Conservation (phyloP, 495 filamentous ascomycete genomes). For the Parachaetomium inaequale region DNA sequence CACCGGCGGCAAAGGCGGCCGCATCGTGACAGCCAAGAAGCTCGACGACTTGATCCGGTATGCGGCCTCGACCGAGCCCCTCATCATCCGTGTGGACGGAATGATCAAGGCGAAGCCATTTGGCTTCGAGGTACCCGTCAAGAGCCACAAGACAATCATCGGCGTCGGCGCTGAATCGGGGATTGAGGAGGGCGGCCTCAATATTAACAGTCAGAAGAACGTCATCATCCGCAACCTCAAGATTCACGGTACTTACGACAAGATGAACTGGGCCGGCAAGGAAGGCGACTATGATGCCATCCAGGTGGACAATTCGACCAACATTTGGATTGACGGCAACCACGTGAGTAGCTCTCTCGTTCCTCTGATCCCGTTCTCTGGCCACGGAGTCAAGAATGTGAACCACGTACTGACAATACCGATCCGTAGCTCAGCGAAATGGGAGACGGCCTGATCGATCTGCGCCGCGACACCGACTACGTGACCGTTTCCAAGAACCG, state of each 20-base stretch:
- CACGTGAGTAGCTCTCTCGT: neutral
- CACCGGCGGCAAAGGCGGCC: neutral
- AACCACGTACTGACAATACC: neutral
- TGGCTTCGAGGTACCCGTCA: neutral
- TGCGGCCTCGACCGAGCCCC: neutral
- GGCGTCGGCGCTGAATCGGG: neutral
- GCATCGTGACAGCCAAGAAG: neutral
- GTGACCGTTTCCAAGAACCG: neutral
- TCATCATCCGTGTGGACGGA: neutral
- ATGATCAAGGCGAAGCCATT: slow-evolving; percentile 3
- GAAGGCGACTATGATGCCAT: neutral
- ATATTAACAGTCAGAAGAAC: neutral
- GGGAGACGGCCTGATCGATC: neutral
- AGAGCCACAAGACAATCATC: neutral
- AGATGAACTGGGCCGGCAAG: neutral
- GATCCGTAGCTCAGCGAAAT: neutral
- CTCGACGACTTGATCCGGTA: neutral
- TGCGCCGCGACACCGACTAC: neutral
- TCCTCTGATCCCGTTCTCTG: neutral
- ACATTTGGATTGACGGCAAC: neutral
- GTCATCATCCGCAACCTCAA: slow-evolving; percentile 1
- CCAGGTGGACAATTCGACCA: neutral
- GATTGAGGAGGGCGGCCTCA: neutral
- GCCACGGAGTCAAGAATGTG: neutral
- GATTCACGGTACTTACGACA: neutral